Evolutionary conservation across 495 filamentous ascomycete species (phyloP).

Genomic region (Annulohypoxylon moriforme): DNA sequence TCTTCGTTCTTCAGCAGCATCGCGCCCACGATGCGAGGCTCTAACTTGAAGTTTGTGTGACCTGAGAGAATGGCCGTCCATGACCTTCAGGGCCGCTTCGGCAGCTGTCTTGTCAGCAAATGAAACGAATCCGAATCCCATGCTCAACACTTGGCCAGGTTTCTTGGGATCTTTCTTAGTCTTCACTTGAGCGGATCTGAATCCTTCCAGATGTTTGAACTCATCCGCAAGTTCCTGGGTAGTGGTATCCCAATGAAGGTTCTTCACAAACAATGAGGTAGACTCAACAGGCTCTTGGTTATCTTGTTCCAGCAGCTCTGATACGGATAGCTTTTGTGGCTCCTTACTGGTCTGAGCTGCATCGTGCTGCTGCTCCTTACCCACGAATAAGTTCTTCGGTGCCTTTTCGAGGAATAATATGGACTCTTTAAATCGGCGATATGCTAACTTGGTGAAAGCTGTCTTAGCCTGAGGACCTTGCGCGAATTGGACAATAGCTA

Average conservation of each 20-base stretch:
- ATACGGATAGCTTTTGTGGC: slow-evolving; percentile 55
- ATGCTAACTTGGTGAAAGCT: slow-evolving; percentile 85
- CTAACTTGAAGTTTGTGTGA: slow-evolving; percentile 86
- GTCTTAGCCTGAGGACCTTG: slow-evolving; percentile 79
- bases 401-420: slow-evolving; percentile 95
- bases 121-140: slow-evolving; percentile 96
- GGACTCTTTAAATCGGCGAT: slow-evolving; percentile 89
- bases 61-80: slow-evolving; percentile 89
- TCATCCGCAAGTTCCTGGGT: slow-evolving; percentile 74
- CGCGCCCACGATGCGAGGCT: slow-evolving; percentile 82
- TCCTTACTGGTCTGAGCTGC: slow-evolving; percentile 31
- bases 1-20: slow-evolving; percentile 86
- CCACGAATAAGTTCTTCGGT: slow-evolving; percentile 80
- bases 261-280: slow-evolving; percentile 88
- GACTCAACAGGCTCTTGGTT: slow-evolving; percentile 68
- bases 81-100: slow-evolving; percentile 77
- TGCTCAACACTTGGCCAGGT: slow-evolving; percentile 83
- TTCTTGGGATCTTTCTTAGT: slow-evolving; percentile 88
- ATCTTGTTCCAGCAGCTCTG: slow-evolving; percentile 69
- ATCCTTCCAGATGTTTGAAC: slow-evolving; percentile 85
- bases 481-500: slow-evolving; percentile 90
- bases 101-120: slow-evolving; percentile 83
- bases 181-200: slow-evolving; percentile 84
- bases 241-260: slow-evolving; percentile 92
- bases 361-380: slow-evolving; percentile 48